Evolutionary conservation across 192 early-diverging fungal species (phyloP).

Genomic region (Coemansia sp.): DNA sequence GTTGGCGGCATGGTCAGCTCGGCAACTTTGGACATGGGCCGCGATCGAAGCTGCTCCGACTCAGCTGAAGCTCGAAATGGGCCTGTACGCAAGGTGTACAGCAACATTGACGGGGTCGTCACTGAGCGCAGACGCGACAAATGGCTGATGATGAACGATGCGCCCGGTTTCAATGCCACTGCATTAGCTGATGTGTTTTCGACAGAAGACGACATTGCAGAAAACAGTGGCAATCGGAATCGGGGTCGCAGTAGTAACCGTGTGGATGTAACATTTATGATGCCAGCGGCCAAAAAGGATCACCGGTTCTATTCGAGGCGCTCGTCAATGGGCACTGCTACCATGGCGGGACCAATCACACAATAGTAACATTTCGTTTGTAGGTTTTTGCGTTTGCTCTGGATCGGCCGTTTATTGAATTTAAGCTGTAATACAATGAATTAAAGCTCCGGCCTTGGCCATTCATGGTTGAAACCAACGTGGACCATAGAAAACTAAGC

Average conservation of each 20-base stretch:
- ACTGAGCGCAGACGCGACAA: slow-evolving; percentile 3
- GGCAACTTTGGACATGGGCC: slow-evolving; percentile 2
- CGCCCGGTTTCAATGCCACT: not conserved
- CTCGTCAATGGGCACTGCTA: not conserved
- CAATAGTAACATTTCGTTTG: not conserved
- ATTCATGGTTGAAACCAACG: too few relatives aligned
- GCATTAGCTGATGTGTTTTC: not conserved
- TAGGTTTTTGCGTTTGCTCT: too few relatives aligned
- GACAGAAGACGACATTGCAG: not conserved
- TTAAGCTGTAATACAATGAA: too few relatives aligned
- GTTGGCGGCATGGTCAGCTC: slow-evolving; percentile 14
- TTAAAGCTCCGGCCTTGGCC: too few relatives aligned
- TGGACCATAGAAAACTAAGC: too few relatives aligned
- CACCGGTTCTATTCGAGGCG: slow-evolving; percentile 6
- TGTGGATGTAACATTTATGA: not conserved
- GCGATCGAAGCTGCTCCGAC: slow-evolving; percentile 34
- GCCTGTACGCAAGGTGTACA: slow-evolving; percentile 31
- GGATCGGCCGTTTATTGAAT: too few relatives aligned
- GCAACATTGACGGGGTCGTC: slow-evolving; percentile 14
- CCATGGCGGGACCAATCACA: not conserved
- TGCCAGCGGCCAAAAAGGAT: not conserved
- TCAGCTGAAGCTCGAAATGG: slow-evolving; percentile 1
- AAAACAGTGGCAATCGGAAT: not conserved
- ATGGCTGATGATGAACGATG: slow-evolving; percentile 1
- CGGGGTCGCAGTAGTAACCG: not conserved